Evolutionary conservation across 2,329 filamentous ascomycete genomes (phyloP), one percentile per base, ranked within the genome.

Genomic region (Verticillium nonalfalfae): DNA sequence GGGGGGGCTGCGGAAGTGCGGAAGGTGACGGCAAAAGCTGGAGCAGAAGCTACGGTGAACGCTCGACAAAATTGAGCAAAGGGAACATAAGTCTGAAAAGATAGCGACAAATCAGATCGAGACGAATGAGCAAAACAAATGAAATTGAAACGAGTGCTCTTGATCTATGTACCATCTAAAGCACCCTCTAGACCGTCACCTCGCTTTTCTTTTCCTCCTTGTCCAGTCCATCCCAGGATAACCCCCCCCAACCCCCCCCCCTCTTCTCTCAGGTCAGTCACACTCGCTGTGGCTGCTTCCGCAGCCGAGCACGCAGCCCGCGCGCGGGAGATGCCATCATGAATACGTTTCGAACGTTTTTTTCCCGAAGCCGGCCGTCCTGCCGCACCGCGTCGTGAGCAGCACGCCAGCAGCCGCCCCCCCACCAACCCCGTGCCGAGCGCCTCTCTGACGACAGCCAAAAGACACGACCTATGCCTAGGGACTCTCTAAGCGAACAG

Each of bases 401-500:
- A 21, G 45, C 11, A n/a, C 9, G 45, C 45, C 45, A 21, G 45
- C 9, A n/a, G 9, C n/a, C 18, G 45, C 10, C 10, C 18, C 21
- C 9, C 39, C 39, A 2, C 39, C n/a, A 7, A 6, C 35, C 13
- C 39, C 39, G 39, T 18, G 26, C 21, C 45, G 45, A 10, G 18
- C 45, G 11, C 45, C 18, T n/a, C 45, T 18, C n/a, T n/a, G 18
- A 21, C 45, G 5, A 50, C 45, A 21, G 11, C 45, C 45, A 50
- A 50, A 50, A 50, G 45, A n/a, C 45, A 21, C 18, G 7, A 18
- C 18, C 9, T 50, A 9, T 26, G 45, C 18, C n/a, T 21, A 18
- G 45, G 45, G 7, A 50, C 45, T 50, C 7, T 26, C 60, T 67
- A 80, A 21, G 71, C 73, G 64, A 84, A 79, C 52, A 76, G 69